Evolutionary conservation across 2,329 filamentous ascomycete species (phyloP), one percentile per base, ranked within the genome.

Genomic region (Hypoxylon sp.): DNA sequence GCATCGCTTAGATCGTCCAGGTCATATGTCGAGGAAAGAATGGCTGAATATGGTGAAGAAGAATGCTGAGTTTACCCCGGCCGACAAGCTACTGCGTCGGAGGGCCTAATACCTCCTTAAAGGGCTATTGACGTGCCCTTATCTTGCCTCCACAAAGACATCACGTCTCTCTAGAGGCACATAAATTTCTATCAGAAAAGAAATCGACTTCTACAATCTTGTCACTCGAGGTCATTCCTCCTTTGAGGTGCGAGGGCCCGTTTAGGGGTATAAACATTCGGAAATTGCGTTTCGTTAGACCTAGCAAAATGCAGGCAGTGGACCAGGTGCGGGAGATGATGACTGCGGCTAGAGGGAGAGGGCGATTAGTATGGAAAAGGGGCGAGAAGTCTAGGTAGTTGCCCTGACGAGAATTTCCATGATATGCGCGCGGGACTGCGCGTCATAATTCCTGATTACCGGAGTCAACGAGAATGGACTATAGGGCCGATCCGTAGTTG

Each of bases 21-120:
- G 83, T 3, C 80, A 83, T 71, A 87, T 86, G 74, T 78, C 79
- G 3, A 84, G 83, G 68, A 77, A 78, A 32, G 83, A 87, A 24
- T 90, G 87, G 83, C 84, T 90, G 64, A 79, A 81, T 58, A 73
- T 90, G 61, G 87, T 91, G 11, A 87, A 85, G 75, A 80, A 82
- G 33, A 80, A 86, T 36, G 83, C 84, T 1, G 78, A 80, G 12
- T 88, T 85, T 74, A 83, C 82, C 0, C 69, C 80, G 0, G 82
- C 85, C 0, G 85, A 89, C 61, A 90, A 88, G 77, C 77, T 87
- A 14, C 71, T 86, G 53, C 77, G 80, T 30, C 80, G 80, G 16
- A 81, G 80, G 67, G 74, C 77, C 48, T 81, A 73, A 49, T 44
- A 3, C 24, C 9, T 6, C 24, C 49, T 9, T 3, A 11, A 46